phyloP scores from a whole-genome alignment of 2,329 filamentous ascomycete genomes.

The Phialophora tarda region DNA sequence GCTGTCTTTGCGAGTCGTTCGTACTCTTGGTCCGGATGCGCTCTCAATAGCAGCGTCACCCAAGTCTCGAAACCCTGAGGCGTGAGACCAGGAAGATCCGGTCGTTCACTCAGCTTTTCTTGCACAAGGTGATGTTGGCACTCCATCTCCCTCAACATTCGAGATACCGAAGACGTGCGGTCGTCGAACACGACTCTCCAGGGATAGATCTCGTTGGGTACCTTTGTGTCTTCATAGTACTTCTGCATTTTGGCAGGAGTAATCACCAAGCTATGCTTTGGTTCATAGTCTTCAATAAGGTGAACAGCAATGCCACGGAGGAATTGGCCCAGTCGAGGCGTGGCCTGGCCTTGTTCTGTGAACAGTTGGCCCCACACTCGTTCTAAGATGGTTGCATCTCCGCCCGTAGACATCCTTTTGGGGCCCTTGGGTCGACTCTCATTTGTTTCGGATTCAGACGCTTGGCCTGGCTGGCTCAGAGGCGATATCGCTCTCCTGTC shows the following conservation, averaged over 20 bases:
- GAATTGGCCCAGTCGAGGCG: slow-evolving; percentile 71
- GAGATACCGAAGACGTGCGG: slow-evolving; percentile 59
- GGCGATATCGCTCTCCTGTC: slow-evolving; percentile 45
- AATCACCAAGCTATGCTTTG: slow-evolving; percentile 71
- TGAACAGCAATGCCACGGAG: slow-evolving; percentile 75
- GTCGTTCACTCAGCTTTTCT: slow-evolving; percentile 56
- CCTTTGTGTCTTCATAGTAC: slow-evolving; percentile 71
- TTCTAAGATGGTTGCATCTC: slow-evolving; percentile 66
- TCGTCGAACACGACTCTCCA: slow-evolving; percentile 69
- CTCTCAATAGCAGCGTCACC: slow-evolving; percentile 73
- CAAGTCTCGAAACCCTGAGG: slow-evolving; percentile 72
- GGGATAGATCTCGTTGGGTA: slow-evolving; percentile 70
- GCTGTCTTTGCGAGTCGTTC: slow-evolving; percentile 72
- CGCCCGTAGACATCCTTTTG: slow-evolving; percentile 48
- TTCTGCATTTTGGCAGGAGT: slow-evolving; percentile 75
- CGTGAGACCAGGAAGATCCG: slow-evolving; percentile 69
- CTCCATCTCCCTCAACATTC: slow-evolving; percentile 61
- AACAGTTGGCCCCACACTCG: slow-evolving; percentile 80
- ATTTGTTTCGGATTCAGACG: slow-evolving; percentile 42
- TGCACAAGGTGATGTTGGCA: slow-evolving; percentile 71
- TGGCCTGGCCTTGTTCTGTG: slow-evolving; percentile 69
- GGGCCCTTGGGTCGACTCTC: slow-evolving; percentile 43
- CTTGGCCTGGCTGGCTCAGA: slow-evolving; percentile 46
- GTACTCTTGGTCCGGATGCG: slow-evolving; percentile 77
- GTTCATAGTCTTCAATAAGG: slow-evolving; percentile 72